These are phyloP conservation scores for Parietaria judaica DNA, from an alignment of 306 rosid genomes.

Conservation along the genomic window DNA sequence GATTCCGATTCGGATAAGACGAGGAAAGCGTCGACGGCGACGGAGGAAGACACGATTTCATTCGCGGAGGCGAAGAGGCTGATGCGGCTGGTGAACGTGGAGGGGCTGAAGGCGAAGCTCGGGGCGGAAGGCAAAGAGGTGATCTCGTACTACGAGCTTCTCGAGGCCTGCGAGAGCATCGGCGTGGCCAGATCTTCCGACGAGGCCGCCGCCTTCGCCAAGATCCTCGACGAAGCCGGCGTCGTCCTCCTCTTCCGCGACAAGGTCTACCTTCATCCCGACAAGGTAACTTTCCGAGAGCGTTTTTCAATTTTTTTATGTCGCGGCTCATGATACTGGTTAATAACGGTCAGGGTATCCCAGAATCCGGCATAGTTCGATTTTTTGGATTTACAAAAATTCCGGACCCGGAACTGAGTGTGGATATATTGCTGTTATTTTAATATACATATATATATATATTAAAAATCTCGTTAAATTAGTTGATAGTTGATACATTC, in stretches of 20 bases:
- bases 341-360: too few relatives aligned
- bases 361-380: too few relatives aligned
- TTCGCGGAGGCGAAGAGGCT: constrained; percentile 72
- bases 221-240: constrained; percentile 89
- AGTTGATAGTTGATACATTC: too few relatives aligned
- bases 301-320: neutral
- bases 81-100: constrained; percentile 87
- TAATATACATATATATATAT: too few relatives aligned
- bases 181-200: constrained; percentile 65
- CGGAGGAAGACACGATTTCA: constrained; percentile 30
- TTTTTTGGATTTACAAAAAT: too few relatives aligned
- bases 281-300: constrained; percentile 34
- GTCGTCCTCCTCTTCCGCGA: constrained; percentile 77
- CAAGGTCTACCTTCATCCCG: constrained; percentile 91
- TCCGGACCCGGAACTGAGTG: too few relatives aligned
- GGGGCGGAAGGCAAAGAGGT: constrained; percentile 67
- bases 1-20: neutral
- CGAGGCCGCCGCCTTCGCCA: constrained; percentile 69
- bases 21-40: constrained; percentile 2
- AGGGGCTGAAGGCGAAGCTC: constrained; percentile 59
- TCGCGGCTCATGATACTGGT: neutral
- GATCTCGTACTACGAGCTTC: constrained; percentile 58
- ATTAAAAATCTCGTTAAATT: too few relatives aligned
- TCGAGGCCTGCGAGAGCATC: constrained; percentile 59
- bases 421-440: too few relatives aligned